Base-by-base conservation (phyloP, 1,284 basidiomycete genomes). In the Ceratobasidium sp. region DNA sequence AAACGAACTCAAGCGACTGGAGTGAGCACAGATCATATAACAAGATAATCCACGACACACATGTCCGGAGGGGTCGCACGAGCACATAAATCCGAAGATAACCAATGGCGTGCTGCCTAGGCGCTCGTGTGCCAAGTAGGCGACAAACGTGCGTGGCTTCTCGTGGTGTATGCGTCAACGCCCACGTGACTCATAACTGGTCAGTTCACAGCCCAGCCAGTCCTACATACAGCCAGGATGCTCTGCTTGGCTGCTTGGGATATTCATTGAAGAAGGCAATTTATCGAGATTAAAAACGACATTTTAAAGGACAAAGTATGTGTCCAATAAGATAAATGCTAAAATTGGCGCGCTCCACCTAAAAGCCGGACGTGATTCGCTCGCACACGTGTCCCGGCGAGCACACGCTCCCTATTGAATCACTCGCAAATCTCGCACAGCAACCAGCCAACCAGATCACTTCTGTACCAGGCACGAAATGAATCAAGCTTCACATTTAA, bases 11-110 rank as follows among this genome's bases (percentile, higher is more conserved):
- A 59, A 4, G 3, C 17, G 33, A n/a, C 36, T 31, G n/a, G 22
- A 17, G 19, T 45, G 59, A 63, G 19, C 60, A 29, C 44, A 27
- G 44, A 29, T 44, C 44, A 63, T 63, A 63, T 63, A 63, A 48
- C 45, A 24, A 63, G 41, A 62, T 41, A 9, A 15, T 11, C 19
- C 41, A 15, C 60, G 60, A 63, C 56, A 50, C 67, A 72, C 67
- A 66, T 59, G 67, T 48, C 67, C 67, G 67, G 67, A 60, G 67
- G 56, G 67, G 67, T 72, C 67, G 67, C 67, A 47, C 67, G 67
- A 72, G 67, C 56, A 71, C 19, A 72, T 56, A 69, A 59, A 31
- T 19, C 47, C 19, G n/a, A 1, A 1, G 5, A 7, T 31, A 72
- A n/a, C 67, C 67, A 72, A 72, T 72, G 17, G 51, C 9, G 27